phyloP scores from a whole-genome alignment of 2,329 filamentous ascomycete species.

The Cordyceps javanica region DNA sequence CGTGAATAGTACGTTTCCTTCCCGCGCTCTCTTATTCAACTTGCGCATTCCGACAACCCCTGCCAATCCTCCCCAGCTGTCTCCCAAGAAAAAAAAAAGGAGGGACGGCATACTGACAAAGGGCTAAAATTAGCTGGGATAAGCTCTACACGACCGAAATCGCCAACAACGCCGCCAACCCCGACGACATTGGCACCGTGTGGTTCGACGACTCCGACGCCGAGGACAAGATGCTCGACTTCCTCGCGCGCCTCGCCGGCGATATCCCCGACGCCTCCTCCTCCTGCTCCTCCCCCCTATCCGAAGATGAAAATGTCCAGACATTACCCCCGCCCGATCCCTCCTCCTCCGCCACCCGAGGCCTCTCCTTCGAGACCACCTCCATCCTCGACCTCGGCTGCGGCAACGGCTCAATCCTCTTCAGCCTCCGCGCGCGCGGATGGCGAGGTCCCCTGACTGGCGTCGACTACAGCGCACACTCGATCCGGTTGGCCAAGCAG shows the following conservation, averaged over 20 bases:
- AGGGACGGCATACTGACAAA: too few species aligned
- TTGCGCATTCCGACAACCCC: constrained; percentile 1
- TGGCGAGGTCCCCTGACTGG: constrained; percentile 71
- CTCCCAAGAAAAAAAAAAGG: too few species aligned
- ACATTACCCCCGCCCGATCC: not conserved
- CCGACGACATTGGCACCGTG: constrained; percentile 76
- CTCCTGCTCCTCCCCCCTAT: constrained; percentile 19
- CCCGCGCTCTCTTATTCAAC: too few species aligned
- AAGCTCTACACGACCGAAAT: constrained; percentile 66
- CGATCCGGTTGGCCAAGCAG: constrained; percentile 64
- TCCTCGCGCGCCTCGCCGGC: constrained; percentile 44
- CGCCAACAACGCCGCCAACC: constrained; percentile 63
- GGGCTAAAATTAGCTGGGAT: too few species aligned
- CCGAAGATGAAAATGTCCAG: constrained; percentile 16
- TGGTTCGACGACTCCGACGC: constrained; percentile 96
- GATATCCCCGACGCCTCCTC: constrained; percentile 15
- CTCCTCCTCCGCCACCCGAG: not conserved
- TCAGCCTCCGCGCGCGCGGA: constrained; percentile 59
- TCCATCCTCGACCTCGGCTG: constrained; percentile 83
- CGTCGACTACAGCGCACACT: constrained; percentile 77
- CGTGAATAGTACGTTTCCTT: constrained; percentile 70
- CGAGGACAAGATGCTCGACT: constrained; percentile 70
- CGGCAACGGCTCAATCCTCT: constrained; percentile 89
- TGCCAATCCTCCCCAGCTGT: not conserved
- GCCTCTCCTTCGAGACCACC: constrained; percentile 29